Percentiles rank a stretch among this genome's conserved stretches.
Evolutionary conservation across 352 stramenopile genomes (phyloP).

Genomic region (Globisporangium cylindrosporum): DNA sequence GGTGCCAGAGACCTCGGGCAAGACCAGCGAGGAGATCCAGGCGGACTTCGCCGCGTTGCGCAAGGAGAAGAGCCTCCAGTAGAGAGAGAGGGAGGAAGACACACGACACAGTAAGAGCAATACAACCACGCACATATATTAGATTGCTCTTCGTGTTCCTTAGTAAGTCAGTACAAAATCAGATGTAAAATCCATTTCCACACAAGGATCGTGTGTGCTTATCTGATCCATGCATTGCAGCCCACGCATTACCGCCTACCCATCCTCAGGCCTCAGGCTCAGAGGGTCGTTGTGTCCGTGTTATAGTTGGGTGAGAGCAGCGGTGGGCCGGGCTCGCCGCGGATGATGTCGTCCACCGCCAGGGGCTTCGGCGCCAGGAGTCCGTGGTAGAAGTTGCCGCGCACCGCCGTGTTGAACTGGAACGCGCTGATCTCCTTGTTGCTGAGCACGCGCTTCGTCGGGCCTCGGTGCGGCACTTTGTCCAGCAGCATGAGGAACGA

Average conservation of each 20-base stretch:
- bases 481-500: conserved; percentile 47
- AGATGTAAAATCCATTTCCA: conserved; percentile 11
- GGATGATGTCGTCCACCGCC: conserved; percentile 42
- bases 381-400: conserved; percentile 58
- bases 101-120: no score
- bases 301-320: conserved; percentile 30
- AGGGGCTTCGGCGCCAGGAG: conserved; percentile 46
- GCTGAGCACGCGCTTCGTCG: conserved; percentile 53
- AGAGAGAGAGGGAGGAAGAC: neutral
- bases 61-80: conserved; percentile 14
- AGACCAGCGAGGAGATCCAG: conserved; percentile 32
- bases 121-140: neutral
- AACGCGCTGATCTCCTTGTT: conserved; percentile 55
- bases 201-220: no score
- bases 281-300: conserved; percentile 33
- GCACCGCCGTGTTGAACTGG: conserved; percentile 63
- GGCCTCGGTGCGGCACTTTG: conserved; percentile 61
- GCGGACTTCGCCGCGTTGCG: conserved; percentile 16
- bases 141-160: conserved; percentile 1
- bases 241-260: neutral
- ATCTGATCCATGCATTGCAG: neutral
- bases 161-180: conserved; percentile 3
- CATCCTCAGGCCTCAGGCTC: neutral
- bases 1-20: conserved; percentile 23
- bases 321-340: conserved; percentile 32